phyloP scores from a whole-genome alignment of 768 basidiomycete genomes.

The Peribolospora baueri region DNA sequence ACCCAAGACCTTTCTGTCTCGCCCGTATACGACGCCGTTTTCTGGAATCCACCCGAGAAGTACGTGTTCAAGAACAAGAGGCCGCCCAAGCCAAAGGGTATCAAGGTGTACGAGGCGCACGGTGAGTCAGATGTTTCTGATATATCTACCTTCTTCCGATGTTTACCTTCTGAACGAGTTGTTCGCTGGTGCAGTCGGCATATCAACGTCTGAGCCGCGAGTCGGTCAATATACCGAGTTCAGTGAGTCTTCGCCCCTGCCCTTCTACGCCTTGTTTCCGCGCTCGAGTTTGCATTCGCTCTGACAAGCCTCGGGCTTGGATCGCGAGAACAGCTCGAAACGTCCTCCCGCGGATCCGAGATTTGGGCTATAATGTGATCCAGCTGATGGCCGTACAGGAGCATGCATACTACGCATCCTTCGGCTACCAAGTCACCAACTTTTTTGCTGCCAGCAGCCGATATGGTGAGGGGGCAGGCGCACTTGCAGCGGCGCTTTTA shows the following conservation, averaged over 20 bases:
- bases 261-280: too few relatives aligned
- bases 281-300: too few relatives aligned
- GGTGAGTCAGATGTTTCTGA: conserved; percentile 15
- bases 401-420: conserved; percentile 26
- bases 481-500: too few relatives aligned
- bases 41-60: conserved; percentile 75
- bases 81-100: conserved; percentile 38
- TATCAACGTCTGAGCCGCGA: conserved; percentile 61
- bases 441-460: conserved; percentile 94
- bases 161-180: neutral
- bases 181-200: conserved; percentile 36
- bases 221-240: conserved; percentile 96
- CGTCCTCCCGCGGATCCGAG: conserved; percentile 62
- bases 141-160: neutral
- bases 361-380: conserved; percentile 84
- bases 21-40: conserved; percentile 82
- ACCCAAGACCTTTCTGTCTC: conserved; percentile 80
- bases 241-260: conserved; percentile 23
- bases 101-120: conserved; percentile 88
- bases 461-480: conserved; percentile 28
- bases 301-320: too few relatives aligned
- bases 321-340: conserved; percentile 18
- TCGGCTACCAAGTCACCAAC: conserved; percentile 91
- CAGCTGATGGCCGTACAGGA: conserved; percentile 87
- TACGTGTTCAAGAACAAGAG: conserved; percentile 63